Base-by-base conservation (phyloP, 2,329 filamentous ascomycete species). In the Penicillium corylophilum region DNA sequence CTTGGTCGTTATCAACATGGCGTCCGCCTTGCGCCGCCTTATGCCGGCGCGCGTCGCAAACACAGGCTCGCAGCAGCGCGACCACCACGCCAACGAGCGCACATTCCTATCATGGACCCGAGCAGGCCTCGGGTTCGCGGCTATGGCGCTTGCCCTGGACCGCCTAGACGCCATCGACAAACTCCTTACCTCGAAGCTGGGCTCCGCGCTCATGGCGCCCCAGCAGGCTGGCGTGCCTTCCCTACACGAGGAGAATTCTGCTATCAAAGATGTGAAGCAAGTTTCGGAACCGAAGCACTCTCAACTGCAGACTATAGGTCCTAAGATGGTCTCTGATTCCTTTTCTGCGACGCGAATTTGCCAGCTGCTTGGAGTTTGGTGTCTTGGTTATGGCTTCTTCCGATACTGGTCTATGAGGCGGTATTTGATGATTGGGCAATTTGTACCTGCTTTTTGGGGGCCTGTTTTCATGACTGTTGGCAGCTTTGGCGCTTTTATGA, bases 61-160 rank as follows among this genome's bases (percentile, higher is more conserved):
- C 51, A 63, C 50, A 10, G 61, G 63, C 49, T 66, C 64, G 4
- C 64, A 69, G 46, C 60, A 67, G 15, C 66, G 66, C 55, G 66
- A 69, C 53, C 66, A 68, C 53, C 64, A 61, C 40, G 66, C 66
- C 48, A 68, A 68, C 48, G 66, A 69, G 55, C 65, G 66, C 28
- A 68, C 66, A 4, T 69, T 69, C 45, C 62, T 69, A 12, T 68
- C 66, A 49, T 68, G 65, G 65, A 69, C 64, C 1, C 65, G 66
- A 31, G 65, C 66, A 53, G 66, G 65, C 16, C 66, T 69, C 13
- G 65, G 62, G 9, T 69, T 69, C 40, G 65, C 61, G 15, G 65
- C 64, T 4, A 67, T 68, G 64, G 63, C 60, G 1, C 54, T 68
- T 5, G 64, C 65, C 4, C 57, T 69, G 8, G 64, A 64, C 12